phyloP scores from a whole-genome alignment of 805 yeast species.

The Candida maesae region DNA sequence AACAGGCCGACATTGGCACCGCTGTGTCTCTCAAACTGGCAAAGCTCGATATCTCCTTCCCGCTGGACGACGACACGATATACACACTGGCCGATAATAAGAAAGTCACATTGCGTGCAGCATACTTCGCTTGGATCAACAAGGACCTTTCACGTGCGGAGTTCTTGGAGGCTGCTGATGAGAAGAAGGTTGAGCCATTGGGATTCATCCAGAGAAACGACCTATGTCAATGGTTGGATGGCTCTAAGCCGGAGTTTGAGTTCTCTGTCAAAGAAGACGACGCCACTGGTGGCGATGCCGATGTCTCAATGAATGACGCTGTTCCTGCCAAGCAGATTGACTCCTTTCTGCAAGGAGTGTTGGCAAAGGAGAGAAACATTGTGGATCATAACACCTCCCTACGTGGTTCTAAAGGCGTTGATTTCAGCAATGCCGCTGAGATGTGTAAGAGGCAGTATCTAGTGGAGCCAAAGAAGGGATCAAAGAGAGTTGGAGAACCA shows the following conservation, averaged over 20 bases:
- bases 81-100: constrained; percentile 50
- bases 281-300: constrained; percentile 9
- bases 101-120: constrained; percentile 51
- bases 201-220: constrained; percentile 85
- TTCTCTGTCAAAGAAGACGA: constrained; percentile 33
- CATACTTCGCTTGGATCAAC: constrained; percentile 74
- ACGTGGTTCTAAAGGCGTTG: constrained; percentile 63
- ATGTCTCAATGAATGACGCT: constrained; percentile 12
- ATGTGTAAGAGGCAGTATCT: constrained; percentile 17
- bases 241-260: constrained; percentile 57
- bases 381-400: constrained; percentile 57
- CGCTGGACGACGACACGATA: constrained; percentile 47
- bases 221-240: constrained; percentile 75
- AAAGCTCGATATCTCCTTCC: constrained; percentile 22
- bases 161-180: constrained; percentile 70
- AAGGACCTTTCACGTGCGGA: constrained; percentile 75
- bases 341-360: constrained; percentile 29
- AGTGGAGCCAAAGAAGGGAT: constrained; percentile 11
- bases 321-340: constrained; percentile 28
- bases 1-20: constrained; percentile 31
- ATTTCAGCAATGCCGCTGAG: constrained; percentile 60
- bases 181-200: constrained; percentile 59
- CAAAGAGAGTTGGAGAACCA: constrained; percentile 11
- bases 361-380: constrained; percentile 43
- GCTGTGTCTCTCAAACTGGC: constrained; percentile 32